These are phyloP conservation scores for Lecanoromycetidae sp. DNA, from an alignment of 2,329 filamentous ascomycete genomes.

Conservation along the genomic window DNA sequence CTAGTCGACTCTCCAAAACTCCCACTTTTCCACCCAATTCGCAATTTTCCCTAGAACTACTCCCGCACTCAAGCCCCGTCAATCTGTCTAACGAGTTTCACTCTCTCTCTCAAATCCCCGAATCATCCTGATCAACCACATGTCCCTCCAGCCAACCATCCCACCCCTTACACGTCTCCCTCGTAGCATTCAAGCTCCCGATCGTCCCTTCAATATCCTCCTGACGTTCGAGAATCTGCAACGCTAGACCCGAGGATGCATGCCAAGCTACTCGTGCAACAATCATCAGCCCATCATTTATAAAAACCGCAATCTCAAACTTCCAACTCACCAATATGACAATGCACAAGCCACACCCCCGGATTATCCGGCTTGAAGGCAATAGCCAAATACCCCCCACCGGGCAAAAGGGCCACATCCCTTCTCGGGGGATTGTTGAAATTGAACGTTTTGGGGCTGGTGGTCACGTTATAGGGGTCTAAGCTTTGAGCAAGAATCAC, in stretches of 20 bases:
- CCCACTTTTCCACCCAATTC: too few species aligned
- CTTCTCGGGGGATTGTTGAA: conserved; percentile 28
- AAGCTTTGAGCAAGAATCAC: conserved; percentile 20
- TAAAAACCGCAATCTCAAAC: too few species aligned
- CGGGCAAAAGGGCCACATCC: conserved; percentile 22
- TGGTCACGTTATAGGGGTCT: background rate
- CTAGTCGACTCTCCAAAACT: too few species aligned
- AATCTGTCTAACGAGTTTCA: too few species aligned
- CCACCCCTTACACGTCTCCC: conserved; percentile 1
- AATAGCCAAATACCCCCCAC: conserved; percentile 26
- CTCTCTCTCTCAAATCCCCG: conserved; percentile 2
- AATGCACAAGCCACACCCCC: conserved; percentile 25
- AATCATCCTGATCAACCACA: conserved; percentile 4
- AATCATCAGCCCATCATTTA: too few species aligned
- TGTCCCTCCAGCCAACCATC: background rate
- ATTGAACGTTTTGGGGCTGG: conserved; percentile 9
- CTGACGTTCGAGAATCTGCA: conserved; percentile 31
- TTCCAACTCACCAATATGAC: conserved; percentile 32
- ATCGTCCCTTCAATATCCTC: conserved; percentile 24
- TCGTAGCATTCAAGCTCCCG: background rate
- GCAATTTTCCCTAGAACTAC: too few species aligned
- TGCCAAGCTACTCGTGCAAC: conserved; percentile 41
- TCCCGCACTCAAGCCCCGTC: too few species aligned
- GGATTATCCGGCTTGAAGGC: conserved; percentile 22
- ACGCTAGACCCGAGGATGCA: conserved; percentile 30